Conservation (phyloP, 2,329 filamentous ascomycete genomes). For the Monosporascus sp. region DNA sequence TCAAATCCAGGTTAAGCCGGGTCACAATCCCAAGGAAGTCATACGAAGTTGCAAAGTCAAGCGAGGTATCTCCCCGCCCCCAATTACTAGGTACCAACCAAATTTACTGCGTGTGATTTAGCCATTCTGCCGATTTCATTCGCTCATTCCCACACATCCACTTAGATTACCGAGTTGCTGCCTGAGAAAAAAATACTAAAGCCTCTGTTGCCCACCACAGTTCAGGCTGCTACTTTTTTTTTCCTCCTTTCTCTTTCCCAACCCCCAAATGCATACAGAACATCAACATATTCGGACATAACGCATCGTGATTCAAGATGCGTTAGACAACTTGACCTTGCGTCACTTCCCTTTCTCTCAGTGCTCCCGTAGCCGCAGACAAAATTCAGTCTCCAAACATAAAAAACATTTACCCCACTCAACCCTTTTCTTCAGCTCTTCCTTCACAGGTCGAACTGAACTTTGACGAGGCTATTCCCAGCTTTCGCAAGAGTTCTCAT, state of each 20-base stretch:
- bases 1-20: not conserved
- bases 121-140: not conserved
- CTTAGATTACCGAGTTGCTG: slow-evolving; percentile 13
- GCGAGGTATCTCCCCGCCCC: not conserved
- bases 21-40: not conserved
- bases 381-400: slow-evolving; percentile 48
- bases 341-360: slow-evolving; percentile 29
- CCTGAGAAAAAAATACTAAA: slow-evolving; percentile 28
- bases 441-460: slow-evolving; percentile 60
- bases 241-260: slow-evolving; percentile 30
- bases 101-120: not conserved
- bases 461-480: slow-evolving; percentile 54
- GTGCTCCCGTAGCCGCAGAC: slow-evolving; percentile 34
- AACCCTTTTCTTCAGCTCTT: slow-evolving; percentile 44
- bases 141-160: not conserved
- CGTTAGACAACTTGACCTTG: slow-evolving; percentile 42
- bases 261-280: slow-evolving; percentile 27
- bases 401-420: slow-evolving; percentile 41
- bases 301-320: slow-evolving; percentile 47
- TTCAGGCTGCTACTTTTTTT: slow-evolving; percentile 16
- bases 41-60: no score
- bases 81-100: not conserved
- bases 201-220: slow-evolving; percentile 17
- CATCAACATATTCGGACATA: slow-evolving; percentile 28
- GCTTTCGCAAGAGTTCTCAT: slow-evolving; percentile 53